Conservation (phyloP, 2,329 filamentous ascomycete genomes). For the Trichoderma asperellum region DNA sequence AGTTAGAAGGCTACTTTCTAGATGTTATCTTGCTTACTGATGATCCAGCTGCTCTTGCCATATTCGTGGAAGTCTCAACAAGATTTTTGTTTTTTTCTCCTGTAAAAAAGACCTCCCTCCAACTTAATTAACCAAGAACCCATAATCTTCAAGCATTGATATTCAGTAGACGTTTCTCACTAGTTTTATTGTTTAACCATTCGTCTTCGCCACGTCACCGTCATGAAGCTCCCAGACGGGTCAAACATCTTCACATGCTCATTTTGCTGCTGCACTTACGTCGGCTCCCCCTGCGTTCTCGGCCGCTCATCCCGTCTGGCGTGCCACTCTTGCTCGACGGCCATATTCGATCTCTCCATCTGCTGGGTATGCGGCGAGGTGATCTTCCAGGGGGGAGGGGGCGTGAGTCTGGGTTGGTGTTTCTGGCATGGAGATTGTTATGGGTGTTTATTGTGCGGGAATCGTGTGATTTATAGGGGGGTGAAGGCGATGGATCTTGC, state of each 20-base stretch:
- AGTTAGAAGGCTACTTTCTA: neutral
- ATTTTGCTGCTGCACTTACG: conserved; percentile 55
- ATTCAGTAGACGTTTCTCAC: neutral
- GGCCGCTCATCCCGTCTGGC: conserved; percentile 54
- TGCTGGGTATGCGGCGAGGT: conserved; percentile 63
- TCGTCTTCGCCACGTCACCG: neutral
- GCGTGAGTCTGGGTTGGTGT: conserved; percentile 63
- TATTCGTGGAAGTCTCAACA: neutral
- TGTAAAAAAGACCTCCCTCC: neutral
- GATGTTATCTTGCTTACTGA: neutral
- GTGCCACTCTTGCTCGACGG: conserved; percentile 52
- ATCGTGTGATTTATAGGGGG: conserved; percentile 43
- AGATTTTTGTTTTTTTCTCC: neutral
- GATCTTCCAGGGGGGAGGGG: conserved; percentile 57
- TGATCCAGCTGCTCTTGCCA: conserved; percentile 3
- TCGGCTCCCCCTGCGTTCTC: conserved; percentile 46
- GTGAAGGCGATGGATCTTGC: conserved; percentile 44
- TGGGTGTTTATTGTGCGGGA: conserved; percentile 58
- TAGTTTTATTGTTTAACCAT: neutral
- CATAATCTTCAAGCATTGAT: neutral
- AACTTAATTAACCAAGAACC: neutral
- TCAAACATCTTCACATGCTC: conserved; percentile 55
- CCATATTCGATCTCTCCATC: conserved; percentile 57
- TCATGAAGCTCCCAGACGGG: neutral
- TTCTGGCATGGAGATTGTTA: conserved; percentile 63